A percentile compares a stretch with the other conserved stretches of the same genome.
Evolutionary conservation across 108 stramenopile species (phyloP).

Genomic region (Cyclotella kingstonii): DNA sequence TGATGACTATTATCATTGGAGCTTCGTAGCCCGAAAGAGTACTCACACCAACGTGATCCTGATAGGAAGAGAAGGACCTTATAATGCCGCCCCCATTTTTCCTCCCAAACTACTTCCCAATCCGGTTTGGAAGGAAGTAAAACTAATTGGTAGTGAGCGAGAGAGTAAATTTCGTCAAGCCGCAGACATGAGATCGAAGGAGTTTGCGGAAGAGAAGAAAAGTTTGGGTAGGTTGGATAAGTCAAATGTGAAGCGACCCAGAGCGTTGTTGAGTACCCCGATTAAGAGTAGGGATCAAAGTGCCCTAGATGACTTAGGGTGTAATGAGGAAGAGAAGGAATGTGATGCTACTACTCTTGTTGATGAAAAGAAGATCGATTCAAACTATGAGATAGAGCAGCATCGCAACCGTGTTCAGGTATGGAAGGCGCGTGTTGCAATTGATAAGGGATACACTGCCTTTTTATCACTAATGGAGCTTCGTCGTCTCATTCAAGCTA

Average conservation of each 20-base stretch:
- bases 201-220: constrained; percentile 65
- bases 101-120: constrained; percentile 15
- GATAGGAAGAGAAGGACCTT: too few species aligned
- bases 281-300: constrained; percentile 19
- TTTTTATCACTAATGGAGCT: constrained; percentile 65
- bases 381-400: constrained; percentile 33
- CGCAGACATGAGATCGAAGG: constrained; percentile 55
- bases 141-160: constrained; percentile 43
- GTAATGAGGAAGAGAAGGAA: constrained; percentile 20
- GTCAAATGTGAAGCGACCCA: constrained; percentile 71
- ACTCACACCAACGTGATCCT: constrained; percentile 10
- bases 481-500: constrained; percentile 49
- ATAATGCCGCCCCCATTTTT: too few species aligned
- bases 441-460: constrained; percentile 82
- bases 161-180: constrained; percentile 48
- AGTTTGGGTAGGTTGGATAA: constrained; percentile 67
- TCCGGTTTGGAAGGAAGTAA: constrained; percentile 44
- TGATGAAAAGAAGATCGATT: constrained; percentile 43
- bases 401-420: constrained; percentile 47
- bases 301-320: too few species aligned
- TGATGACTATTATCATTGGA: constrained; percentile 51
- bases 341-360: not conserved
- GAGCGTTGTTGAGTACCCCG: constrained; percentile 74
- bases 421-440: constrained; percentile 82
- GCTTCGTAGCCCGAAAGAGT: constrained; percentile 25